Evolutionary conservation across 2,329 filamentous ascomycete species (phyloP), one percentile per base, ranked within the genome.

Genomic region (Fusarium nurragi): DNA sequence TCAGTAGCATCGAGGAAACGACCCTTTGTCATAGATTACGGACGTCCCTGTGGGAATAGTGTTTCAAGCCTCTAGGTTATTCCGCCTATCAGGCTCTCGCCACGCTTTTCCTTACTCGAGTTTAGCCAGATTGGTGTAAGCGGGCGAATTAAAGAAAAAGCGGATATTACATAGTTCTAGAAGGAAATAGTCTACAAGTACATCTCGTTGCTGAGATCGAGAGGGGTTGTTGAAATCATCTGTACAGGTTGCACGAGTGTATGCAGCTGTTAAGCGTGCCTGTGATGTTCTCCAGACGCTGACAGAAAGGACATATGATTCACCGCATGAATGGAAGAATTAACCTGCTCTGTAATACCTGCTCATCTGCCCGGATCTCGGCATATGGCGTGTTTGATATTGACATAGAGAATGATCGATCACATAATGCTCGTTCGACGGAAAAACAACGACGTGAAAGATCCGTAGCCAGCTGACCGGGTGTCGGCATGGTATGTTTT

Each of bases 71-170:
- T 8, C 4, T 7, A 3, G 12, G 26, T 59, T 59, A 44, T 59
- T 52, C 54, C 30, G 44, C 54, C 53, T 38, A 59, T 59, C 25
- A 59, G 18, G 22, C 13, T 3, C 1, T 14, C 11, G 4, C 4
- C 14, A 1, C 4, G 4, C 2, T 19, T 5, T 3, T 4, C 14
- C 3, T 9, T 21, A 10, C n/a, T 34, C 18, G 6, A 8, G 22
- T 38, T 59, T 52, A 52, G 38, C 55, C 55, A 59, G 44, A 59
- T 59, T 30, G 14, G 34, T 30, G 36, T 36, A 59, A 59, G 55
- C 54, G 54, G 54, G 6, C 54, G 54, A 59, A 59, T 59, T 44
- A 23, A n/a, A 59, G 28, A 50, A n/a, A 30, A 44, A 51, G 23
- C 38, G 32, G 48, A 51, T 51, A 26, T 22, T n/a, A n/a, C 18